Conservation (phyloP, 208 protist species). For the Leishmania martiniquensis region DNA sequence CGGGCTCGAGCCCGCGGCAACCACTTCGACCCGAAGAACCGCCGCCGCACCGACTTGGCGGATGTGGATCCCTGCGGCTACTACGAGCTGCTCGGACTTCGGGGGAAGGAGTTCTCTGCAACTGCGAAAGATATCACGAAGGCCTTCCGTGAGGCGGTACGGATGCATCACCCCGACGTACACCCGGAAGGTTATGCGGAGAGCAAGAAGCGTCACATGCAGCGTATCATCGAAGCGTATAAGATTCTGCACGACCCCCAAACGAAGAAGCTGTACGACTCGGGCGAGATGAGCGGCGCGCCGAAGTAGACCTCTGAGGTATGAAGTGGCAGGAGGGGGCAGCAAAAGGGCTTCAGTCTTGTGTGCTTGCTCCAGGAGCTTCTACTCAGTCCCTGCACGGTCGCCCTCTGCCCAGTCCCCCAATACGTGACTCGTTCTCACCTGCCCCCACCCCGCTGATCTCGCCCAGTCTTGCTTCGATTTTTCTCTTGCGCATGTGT, state of each 20-base stretch:
- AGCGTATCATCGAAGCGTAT: slow-evolving; percentile 86
- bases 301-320: slow-evolving; percentile 16
- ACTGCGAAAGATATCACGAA: slow-evolving; percentile 84
- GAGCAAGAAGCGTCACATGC: slow-evolving; percentile 71
- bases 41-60: slow-evolving; percentile 76
- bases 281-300: slow-evolving; percentile 52
- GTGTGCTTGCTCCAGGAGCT: neutral
- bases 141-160: slow-evolving; percentile 75
- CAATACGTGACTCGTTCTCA: neutral
- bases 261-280: slow-evolving; percentile 78
- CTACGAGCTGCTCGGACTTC: slow-evolving; percentile 83
- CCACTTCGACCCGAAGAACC: slow-evolving; percentile 68
- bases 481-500: neutral
- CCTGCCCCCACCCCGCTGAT: neutral
- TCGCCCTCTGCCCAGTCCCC: neutral
- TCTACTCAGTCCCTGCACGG: neutral
- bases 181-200: slow-evolving; percentile 43
- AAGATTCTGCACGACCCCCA: slow-evolving; percentile 77
- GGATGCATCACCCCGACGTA: slow-evolving; percentile 82
- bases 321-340: neutral
- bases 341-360: neutral
- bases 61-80: slow-evolving; percentile 88
- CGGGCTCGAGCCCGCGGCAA: slow-evolving; percentile 47
- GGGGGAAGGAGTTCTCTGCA: slow-evolving; percentile 72
- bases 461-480: neutral